phyloP scores from a whole-genome alignment of 2,329 filamentous ascomycete genomes.

The Fusarium equiseti region DNA sequence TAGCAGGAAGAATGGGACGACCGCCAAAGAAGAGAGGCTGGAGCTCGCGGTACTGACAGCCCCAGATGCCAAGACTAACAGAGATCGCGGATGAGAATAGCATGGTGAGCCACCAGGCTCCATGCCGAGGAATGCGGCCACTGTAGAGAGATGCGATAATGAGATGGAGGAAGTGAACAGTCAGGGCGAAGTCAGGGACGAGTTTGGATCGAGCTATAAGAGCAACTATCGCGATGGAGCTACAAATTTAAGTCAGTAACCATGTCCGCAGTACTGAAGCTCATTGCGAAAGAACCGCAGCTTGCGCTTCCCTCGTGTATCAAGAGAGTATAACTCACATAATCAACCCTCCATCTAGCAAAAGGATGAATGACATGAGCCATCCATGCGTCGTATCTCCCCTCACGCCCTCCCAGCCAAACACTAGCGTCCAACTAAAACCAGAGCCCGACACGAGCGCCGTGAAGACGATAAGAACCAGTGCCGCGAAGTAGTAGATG shows the following conservation, averaged over 20 bases:
- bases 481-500: constrained; percentile 65
- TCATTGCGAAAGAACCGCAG: background rate
- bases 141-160: constrained; percentile 83
- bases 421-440: constrained; percentile 66
- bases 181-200: constrained; percentile 93
- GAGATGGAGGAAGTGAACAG: constrained; percentile 86
- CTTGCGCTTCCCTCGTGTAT: background rate
- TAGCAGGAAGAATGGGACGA: constrained; percentile 54
- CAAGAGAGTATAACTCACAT: constrained; percentile 54
- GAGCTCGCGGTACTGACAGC: constrained; percentile 90
- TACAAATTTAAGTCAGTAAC: constrained; percentile 54
- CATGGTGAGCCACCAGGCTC: constrained; percentile 86
- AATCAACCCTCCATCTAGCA: constrained; percentile 66
- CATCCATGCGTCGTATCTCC: constrained; percentile 73
- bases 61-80: constrained; percentile 82
- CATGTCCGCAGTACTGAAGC: background rate
- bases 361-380: constrained; percentile 69
- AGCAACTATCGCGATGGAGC: constrained; percentile 84
- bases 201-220: constrained; percentile 91
- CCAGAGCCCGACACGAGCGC: constrained; percentile 67
- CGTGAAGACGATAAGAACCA: constrained; percentile 69
- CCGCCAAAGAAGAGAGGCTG: constrained; percentile 89
- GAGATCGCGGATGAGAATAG: constrained; percentile 58
- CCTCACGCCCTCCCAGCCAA: constrained; percentile 69
- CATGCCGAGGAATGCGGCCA: constrained; percentile 77